Base-by-base conservation (phyloP, 2,329 filamentous ascomycete species). In the Byssochlamys sp. region DNA sequence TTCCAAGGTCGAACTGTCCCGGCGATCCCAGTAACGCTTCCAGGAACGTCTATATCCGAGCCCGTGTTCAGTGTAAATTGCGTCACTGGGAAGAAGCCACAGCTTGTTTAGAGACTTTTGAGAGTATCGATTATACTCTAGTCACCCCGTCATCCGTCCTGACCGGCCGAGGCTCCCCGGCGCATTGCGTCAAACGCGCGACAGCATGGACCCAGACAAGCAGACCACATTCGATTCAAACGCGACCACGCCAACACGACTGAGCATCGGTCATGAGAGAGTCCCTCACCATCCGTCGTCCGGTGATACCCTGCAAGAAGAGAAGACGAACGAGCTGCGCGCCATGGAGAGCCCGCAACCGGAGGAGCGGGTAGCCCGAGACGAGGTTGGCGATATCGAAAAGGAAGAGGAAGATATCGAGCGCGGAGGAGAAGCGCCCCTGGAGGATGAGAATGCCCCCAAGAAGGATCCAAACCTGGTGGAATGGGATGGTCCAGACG, bases 391-490 rank as follows among this genome's bases (percentile, higher is more conserved):
- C 10, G 49, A 51, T 51, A 24, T 51, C 24, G 49, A 51, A 28
- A 11, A 51, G 24, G 12, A 51, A 26, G 49, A 26, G n/a, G 4
- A 26, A 51, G 49, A 28, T 5, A n/a, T 51, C 39, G 39, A 45
- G 19, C 39, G 39, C 14, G 19, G n/a, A 24, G 39, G 7, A 9
- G 4, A 31, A 31, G 29, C 29, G 29, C 45, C 45, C 12, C 6
- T n/a, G n/a, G n/a, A 51, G 24, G 24, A 26, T 10, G 49, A 33
- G 56, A 39, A 64, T 61, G 29, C 45, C 53, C 11, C 49, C 55
- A 19, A 60, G 4, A 64, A 65, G 51, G 68, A 70, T 39, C 67
- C 68, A 3, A 67, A 69, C 28, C 58, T 70, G 3, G 67, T 70
- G 2, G 65, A 66, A 54, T 71, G 66, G 66, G 61, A 69, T 56